These are phyloP conservation scores for Cyclospora cayetanensis DNA, from an alignment of 169 alveolate genomes.

Conservation along the genomic window DNA sequence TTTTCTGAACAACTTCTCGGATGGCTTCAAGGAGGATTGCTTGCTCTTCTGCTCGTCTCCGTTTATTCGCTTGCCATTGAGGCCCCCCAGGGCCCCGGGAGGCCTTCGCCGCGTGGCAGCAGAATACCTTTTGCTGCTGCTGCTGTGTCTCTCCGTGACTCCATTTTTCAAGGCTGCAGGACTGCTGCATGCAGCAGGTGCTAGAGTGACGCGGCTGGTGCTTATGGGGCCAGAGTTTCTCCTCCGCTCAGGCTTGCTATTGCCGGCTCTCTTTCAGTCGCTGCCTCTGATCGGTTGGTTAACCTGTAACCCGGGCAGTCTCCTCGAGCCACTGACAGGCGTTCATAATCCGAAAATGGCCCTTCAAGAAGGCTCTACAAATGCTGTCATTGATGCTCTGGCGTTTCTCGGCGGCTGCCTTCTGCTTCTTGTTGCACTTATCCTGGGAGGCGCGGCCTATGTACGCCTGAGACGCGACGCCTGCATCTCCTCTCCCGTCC, in stretches of 20 bases:
- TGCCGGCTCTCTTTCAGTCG: not conserved
- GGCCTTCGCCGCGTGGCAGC: not conserved
- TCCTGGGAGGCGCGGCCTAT: not conserved
- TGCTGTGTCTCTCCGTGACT: not conserved
- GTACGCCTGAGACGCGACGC: not conserved
- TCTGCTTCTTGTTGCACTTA: not conserved
- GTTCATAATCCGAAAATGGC: too few species aligned
- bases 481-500: not conserved
- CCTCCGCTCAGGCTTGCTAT: not conserved
- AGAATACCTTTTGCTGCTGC: not conserved
- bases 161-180: not conserved
- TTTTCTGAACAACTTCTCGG: constrained; percentile 72
- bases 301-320: not conserved
- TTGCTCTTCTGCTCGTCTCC: constrained; percentile 18
- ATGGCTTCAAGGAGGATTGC: constrained; percentile 76
- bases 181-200: not conserved
- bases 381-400: not conserved
- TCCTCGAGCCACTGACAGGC: not conserved
- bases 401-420: not conserved
- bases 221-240: not conserved
- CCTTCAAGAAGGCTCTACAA: not conserved
- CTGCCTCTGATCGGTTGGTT: not conserved
- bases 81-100: not conserved
- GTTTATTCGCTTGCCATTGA: not conserved
- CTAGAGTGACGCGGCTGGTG: not conserved